phyloP scores from a whole-genome alignment of 2,329 filamentous ascomycete genomes.

The Hypomyces rosellus region DNA sequence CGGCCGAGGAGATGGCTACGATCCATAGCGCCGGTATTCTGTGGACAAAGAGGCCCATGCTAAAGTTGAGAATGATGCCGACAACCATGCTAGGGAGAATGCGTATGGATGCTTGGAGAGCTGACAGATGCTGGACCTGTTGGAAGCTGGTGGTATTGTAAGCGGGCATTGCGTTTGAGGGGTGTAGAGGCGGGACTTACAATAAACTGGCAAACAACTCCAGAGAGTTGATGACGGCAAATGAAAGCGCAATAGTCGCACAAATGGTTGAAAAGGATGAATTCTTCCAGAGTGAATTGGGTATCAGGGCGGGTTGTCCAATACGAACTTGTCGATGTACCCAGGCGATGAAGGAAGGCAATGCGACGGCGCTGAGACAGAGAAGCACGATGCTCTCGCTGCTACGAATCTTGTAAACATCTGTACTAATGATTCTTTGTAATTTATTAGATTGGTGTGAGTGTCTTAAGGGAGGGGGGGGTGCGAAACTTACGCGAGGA shows the following conservation, averaged over 20 bases:
- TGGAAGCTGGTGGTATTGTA: slow-evolving; percentile 36
- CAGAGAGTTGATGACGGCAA: slow-evolving; percentile 38
- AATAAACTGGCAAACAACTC: slow-evolving; percentile 44
- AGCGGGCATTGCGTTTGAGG: neutral
- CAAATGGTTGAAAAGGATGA: slow-evolving; percentile 50
- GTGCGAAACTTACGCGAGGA: slow-evolving; percentile 40
- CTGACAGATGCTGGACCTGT: slow-evolving; percentile 39
- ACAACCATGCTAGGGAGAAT: slow-evolving; percentile 41
- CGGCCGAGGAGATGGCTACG: slow-evolving; percentile 31
- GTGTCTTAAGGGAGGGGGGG: neutral
- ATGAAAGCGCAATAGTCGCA: slow-evolving; percentile 40
- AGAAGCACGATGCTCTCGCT: slow-evolving; percentile 41
- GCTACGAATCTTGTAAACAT: slow-evolving; percentile 34
- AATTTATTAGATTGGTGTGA: neutral
- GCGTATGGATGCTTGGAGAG: slow-evolving; percentile 38
- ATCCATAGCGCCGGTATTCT: slow-evolving; percentile 34
- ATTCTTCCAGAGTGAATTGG: slow-evolving; percentile 57
- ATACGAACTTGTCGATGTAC: slow-evolving; percentile 40
- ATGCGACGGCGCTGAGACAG: slow-evolving; percentile 31
- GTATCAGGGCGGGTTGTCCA: slow-evolving; percentile 49
- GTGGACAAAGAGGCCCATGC: slow-evolving; percentile 40
- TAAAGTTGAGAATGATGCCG: slow-evolving; percentile 36
- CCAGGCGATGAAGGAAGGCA: slow-evolving; percentile 49
- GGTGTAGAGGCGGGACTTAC: slow-evolving; percentile 24
- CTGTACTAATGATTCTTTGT: slow-evolving; percentile 29